Base-by-base conservation (phyloP, 1,139 yeast species). In the Geotrichum cucujoidarum region DNA sequence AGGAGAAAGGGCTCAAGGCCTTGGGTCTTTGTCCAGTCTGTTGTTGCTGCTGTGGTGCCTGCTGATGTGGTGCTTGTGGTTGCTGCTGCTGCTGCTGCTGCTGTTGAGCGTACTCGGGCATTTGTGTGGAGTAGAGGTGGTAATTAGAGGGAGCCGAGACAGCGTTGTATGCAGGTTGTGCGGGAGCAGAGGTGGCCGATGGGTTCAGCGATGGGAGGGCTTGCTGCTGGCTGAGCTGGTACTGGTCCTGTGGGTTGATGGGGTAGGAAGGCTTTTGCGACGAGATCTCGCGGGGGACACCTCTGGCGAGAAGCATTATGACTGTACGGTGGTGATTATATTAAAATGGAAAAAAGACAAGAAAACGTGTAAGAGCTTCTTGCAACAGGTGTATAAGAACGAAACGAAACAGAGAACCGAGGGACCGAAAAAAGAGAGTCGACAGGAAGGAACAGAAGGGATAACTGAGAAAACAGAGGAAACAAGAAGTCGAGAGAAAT, bases 221-320 rank as follows among this genome's bases (percentile, higher is more conserved):
- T 25, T 34, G 38, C 25, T 34, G 38, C 14, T 34, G 38, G 25
- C 25, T 34, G 25, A 34, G 24, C 5, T 34, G 38, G 38, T 34
- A 34, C 20, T 33, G 36, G 13, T 33, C 36, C 18, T 34, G 38
- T 8, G 38, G 38, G 18, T 2, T 34, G 24, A 34, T 8, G 8
- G 27, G 27, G n/a, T 22, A 13, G 4, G 30, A 4, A 24, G 40
- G 40, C 13, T 24, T 37, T 7, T 20, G 14, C 13, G 44, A n/a
- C 10, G 8, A 20, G 30, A 33, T 32, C 18, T 40, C 44, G 16
- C 44, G 44, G 21, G 44, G 44, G 27, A 32, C 36, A 14, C 20
- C 36, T 14, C 29, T 31, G 29, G 44, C 44, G 20, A 40, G 32
- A 18, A 40, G 44, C 44, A 40, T 40, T 32, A 20, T 39, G 34